These are phyloP conservation scores for Voacanga thouarsii DNA, from an alignment of 257 asterid species.

Conservation along the genomic window DNA sequence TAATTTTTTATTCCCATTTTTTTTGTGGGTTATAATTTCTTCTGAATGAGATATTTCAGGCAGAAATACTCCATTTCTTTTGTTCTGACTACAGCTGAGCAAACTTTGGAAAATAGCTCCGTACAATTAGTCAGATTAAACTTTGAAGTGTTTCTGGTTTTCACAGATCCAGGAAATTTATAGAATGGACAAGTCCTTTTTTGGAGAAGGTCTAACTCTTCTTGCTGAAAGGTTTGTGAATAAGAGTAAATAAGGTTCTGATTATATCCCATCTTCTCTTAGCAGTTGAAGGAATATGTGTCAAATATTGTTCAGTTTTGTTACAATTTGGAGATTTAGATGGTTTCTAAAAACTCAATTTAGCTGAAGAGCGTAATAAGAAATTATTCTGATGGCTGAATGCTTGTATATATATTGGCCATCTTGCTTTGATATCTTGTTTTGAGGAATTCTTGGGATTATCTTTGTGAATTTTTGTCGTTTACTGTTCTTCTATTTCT, in stretches of 20 bases:
- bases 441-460: background rate
- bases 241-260: slow-evolving; percentile 8
- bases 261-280: background rate
- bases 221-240: slow-evolving; percentile 67
- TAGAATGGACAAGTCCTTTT: slow-evolving; percentile 46
- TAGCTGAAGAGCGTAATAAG: background rate
- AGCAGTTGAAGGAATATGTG: background rate
- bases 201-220: slow-evolving; percentile 97
- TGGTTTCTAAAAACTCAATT: too few species aligned
- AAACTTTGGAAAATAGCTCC: background rate
- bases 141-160: slow-evolving; percentile 5
- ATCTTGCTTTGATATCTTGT: background rate
- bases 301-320: background rate
- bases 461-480: background rate
- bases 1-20: background rate
- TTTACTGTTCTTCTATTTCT: background rate
- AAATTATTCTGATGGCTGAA: background rate
- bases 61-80: background rate
- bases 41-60: background rate
- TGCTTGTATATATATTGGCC: background rate
- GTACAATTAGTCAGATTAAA: background rate
- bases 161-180: slow-evolving; percentile 66
- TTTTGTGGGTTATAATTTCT: background rate
- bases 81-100: background rate
- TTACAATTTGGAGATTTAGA: background rate